A percentile compares a stretch with the other conserved stretches of the same genome.
Evolutionary conservation across 2,329 filamentous ascomycete species (phyloP).

Genomic region (Aspergillus floridensis): DNA sequence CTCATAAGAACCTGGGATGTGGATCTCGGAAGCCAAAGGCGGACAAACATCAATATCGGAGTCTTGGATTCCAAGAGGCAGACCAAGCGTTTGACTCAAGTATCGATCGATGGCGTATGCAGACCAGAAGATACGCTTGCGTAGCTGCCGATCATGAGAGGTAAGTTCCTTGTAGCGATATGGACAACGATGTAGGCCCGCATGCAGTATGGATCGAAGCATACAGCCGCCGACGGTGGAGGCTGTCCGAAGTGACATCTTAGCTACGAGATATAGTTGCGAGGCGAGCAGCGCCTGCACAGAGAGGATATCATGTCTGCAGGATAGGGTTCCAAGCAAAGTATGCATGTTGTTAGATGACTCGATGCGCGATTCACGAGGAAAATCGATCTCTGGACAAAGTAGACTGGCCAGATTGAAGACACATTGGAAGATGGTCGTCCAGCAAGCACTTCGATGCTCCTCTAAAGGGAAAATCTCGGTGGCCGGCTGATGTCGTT

Average conservation of each 20-base stretch:
- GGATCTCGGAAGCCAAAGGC: conserved; percentile 44
- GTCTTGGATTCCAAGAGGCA: conserved; percentile 43
- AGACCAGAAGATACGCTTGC: conserved; percentile 45
- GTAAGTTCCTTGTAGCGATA: conserved; percentile 50
- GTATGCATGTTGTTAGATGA: conserved; percentile 39
- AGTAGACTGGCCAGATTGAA: conserved; percentile 48
- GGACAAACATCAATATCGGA: conserved; percentile 47
- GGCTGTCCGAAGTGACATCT: conserved; percentile 50
- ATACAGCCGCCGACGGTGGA: conserved; percentile 51
- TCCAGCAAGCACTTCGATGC: conserved; percentile 30
- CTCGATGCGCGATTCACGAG: conserved; percentile 37
- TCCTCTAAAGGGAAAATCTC: conserved; percentile 7
- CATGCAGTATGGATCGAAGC: conserved; percentile 49
- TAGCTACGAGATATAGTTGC: conserved; percentile 50
- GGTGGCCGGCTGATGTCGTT: not conserved
- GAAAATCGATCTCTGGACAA: conserved; percentile 33
- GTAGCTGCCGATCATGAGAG: conserved; percentile 39
- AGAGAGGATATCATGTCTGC: conserved; percentile 46
- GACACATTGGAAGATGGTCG: conserved; percentile 50
- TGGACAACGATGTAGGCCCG: conserved; percentile 53
- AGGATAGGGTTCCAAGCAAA: conserved; percentile 38
- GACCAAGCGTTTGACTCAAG: conserved; percentile 39
- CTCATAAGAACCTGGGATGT: conserved; percentile 27
- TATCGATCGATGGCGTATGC: conserved; percentile 44
- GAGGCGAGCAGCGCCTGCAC: conserved; percentile 51